Base-by-base conservation (phyloP, 2,329 filamentous ascomycete genomes). In the Exophiala alcalophila region DNA sequence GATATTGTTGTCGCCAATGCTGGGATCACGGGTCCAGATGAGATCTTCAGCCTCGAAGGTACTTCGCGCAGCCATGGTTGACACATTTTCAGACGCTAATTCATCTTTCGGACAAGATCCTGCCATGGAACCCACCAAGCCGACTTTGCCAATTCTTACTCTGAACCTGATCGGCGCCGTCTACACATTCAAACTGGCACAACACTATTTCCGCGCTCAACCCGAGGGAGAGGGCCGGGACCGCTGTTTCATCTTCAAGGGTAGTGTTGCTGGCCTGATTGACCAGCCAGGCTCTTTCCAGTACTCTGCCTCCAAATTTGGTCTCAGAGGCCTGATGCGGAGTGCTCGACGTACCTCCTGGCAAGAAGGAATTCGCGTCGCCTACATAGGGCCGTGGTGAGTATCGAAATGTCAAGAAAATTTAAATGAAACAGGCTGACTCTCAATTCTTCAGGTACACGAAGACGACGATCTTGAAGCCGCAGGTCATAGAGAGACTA, bases 1-100 rank as follows among this genome's bases (percentile, higher is more conserved):
- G 78, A 84, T 61, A 67, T 72, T 10, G 80, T 83, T 2, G 77
- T 84, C 28, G 78, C 80, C 47, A 84, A 83, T 57, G 82, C 81
- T 0, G 82, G 82, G 32, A 74, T 84, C 52, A 66, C 70, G 27
- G 70, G 72, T 18, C 57, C 59, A 28, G 43, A 37, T 23, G 44
- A 60, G 21, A 45, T 63, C 15, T 61, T 57, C 40, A 32, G 33
- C 0, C 50, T 51, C 26, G 32, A 42, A 23, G 48, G 53, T 39
- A n/a, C 19, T 7, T 18, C n/a, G 5, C 9, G 52, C 38, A 6
- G 16, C 57, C n/a, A n/a, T n/a, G n/a, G n/a, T 47, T 2, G 52
- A 11, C 10, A 8, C 6, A 14, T 19, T 11, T 11, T 53, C 71
- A 81, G 1, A 58, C 68, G 44, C 24, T n/a, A n/a, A n/a, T 46